Evolutionary conservation across 2,329 filamentous ascomycete genomes (phyloP).

Genomic region (Ophiostoma sp.): DNA sequence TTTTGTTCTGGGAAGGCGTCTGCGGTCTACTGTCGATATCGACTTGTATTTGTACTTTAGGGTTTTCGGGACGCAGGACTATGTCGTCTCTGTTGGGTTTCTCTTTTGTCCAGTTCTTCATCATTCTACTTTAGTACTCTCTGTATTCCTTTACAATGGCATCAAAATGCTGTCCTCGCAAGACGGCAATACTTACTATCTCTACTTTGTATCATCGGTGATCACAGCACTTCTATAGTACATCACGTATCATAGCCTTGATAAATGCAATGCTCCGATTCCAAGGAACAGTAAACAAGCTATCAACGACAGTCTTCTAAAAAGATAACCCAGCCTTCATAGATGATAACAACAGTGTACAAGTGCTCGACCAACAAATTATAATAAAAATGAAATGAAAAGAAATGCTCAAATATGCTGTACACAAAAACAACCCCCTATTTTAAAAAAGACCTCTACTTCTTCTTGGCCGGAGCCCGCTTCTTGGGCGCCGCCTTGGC

Average conservation of each 20-base stretch:
- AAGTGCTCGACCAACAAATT: not conserved
- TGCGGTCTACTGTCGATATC: not conserved
- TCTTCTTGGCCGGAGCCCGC: constrained; percentile 33
- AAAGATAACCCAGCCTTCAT: not conserved
- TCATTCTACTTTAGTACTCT: not conserved
- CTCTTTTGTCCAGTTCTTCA: not conserved
- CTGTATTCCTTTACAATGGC: not conserved
- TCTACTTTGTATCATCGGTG: not conserved
- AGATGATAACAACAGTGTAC: not conserved
- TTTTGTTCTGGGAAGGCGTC: constrained; percentile 2
- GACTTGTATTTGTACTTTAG: constrained; percentile 1
- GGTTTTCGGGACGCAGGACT: constrained; percentile 27
- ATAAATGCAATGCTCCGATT: not conserved
- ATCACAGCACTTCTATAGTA: not conserved
- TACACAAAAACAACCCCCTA: not conserved
- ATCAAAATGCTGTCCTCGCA: not conserved
- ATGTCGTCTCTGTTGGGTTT: not conserved
- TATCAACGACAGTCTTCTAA: not conserved
- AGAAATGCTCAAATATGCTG: constrained; percentile 2
- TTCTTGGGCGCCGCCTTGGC: constrained; percentile 21
- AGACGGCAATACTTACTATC: not conserved
- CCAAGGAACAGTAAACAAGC: not conserved
- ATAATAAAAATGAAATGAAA: not conserved
- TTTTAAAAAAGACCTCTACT: not conserved
- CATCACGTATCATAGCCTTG: too few species aligned